A percentile compares a stretch with the other conserved stretches of the same genome.
phyloP scores from a whole-genome alignment of 257 asterid genomes.

The Rauvolfia tetraphylla region DNA sequence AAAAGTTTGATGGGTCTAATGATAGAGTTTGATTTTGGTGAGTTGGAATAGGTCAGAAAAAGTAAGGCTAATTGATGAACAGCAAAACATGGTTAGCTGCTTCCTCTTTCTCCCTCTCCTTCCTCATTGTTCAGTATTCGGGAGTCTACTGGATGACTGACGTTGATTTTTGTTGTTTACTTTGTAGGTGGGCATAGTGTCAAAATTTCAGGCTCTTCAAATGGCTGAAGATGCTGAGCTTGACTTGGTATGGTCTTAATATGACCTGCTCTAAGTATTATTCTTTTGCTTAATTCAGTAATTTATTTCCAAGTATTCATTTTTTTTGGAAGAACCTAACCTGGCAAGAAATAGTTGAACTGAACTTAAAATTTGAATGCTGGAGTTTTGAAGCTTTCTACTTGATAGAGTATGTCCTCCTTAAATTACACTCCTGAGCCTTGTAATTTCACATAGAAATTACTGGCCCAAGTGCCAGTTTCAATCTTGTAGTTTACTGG shows the following conservation, averaged over 20 bases:
- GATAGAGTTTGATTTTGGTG: slow-evolving; percentile 17
- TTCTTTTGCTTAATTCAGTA: not conserved
- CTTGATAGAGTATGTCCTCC: not conserved
- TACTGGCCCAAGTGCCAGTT: not conserved
- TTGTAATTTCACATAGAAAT: not conserved
- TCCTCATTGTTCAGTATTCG: not conserved
- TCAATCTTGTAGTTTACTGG: not conserved
- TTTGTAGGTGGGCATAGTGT: slow-evolving; percentile 72
- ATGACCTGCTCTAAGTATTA: no score
- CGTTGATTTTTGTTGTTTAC: slow-evolving; percentile 16
- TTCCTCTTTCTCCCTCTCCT: not conserved
- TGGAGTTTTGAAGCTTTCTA: not conserved
- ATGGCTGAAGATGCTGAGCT: slow-evolving; percentile 92
- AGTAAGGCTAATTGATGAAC: slow-evolving; percentile 83
- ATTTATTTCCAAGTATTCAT: not conserved
- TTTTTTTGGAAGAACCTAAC: not conserved
- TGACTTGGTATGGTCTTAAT: slow-evolving; percentile 70
- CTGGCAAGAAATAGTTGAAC: not conserved
- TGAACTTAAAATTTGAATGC: not conserved
- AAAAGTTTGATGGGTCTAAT: slow-evolving; percentile 10
- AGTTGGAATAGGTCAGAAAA: slow-evolving; percentile 66
- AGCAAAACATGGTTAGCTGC: slow-evolving; percentile 83
- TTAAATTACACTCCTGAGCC: not conserved
- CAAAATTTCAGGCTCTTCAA: slow-evolving; percentile 73
- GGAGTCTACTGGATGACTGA: not conserved